Conservation (phyloP, 345 rosid species). For the Brassica carinata region DNA sequence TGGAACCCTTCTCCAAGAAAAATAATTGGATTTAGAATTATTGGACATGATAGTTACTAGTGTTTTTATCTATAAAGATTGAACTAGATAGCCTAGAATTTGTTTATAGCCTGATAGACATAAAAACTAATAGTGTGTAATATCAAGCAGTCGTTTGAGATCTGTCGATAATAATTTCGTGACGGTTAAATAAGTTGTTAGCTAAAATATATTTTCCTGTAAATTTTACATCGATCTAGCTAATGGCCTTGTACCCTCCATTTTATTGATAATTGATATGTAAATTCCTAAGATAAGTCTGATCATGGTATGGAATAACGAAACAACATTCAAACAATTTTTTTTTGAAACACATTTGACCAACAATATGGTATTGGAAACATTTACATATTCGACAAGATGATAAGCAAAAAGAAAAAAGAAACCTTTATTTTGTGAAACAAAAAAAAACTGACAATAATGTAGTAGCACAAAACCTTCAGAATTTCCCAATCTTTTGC, state of each 20-base stretch:
- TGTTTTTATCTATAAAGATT: neutral
- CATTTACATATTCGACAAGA: constrained; percentile 23
- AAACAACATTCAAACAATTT: constrained; percentile 9
- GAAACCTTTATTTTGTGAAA: constrained; percentile 20
- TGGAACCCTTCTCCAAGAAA: no score
- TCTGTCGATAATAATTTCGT: no score
- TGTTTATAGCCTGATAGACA: neutral
- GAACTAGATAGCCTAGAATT: neutral
- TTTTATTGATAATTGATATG: neutral
- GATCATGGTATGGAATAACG: neutral
- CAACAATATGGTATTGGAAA: constrained; percentile 4
- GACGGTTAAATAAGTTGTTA: neutral
- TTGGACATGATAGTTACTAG: neutral
- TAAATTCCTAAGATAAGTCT: constrained; percentile 5
- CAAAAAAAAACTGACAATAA: constrained; percentile 22
- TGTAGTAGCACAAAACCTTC: neutral
- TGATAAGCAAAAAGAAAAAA: neutral
- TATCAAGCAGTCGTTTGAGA: neutral
- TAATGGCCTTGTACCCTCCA: neutral
- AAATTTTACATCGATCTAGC: neutral
- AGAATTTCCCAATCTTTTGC: neutral
- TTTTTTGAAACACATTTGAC: neutral
- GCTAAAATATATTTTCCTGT: neutral
- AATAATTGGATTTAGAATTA: neutral
- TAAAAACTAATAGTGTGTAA: neutral